Evolutionary conservation across 2,329 filamentous ascomycete genomes (phyloP), one percentile per base, ranked within the genome.

Genomic region (Purpureocillium lavendulum): DNA sequence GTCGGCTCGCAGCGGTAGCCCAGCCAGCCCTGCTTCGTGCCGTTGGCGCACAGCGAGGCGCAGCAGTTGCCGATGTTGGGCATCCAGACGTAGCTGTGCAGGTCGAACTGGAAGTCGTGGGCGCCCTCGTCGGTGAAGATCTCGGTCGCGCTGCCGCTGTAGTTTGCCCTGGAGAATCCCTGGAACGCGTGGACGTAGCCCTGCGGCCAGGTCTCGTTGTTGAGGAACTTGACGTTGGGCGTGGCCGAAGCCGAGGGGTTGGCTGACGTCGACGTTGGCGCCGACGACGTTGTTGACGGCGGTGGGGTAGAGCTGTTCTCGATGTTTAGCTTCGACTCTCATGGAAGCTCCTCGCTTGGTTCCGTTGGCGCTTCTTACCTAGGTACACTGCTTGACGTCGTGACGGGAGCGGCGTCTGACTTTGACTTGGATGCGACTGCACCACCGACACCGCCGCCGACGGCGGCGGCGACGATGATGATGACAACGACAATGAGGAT

Each of bases 191-290:
- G 21, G 7, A 17, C 21, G 15, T 7, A 14, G 32, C 13, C 15
- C 32, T 15, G 4, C 7, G 32, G 32, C 32, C 32, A 34, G 32
- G 32, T 34, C 15, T 34, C 15, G 32, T 34, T 34, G 32, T 34
- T 34, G 15, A 34, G 32, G 32, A 34, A 34, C 13, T 17, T 9
- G 32, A 34, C 15, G 11, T 15, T 17, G 6, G 12, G 4, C 40
- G 37, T 37, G 40, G 30, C 40, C 40, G 35, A 40, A 40, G 21
- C 44, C 41, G 35, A 44, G 41, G 14, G 30, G 38, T 21, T 42
- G 36, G 33, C 44, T 44, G 13, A 38, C 32, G 37, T 42, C 21
- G 21, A 26, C 21, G 21, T 26, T 10, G 21, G 21, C 10, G 21
- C 21, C 10, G 21, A 26, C 21, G 21, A 26, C 10, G 21, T 26